Percentiles rank a stretch among this genome's conserved stretches.
These are phyloP conservation scores for Magnaporthiopsis poae DNA, from an alignment of 2,329 filamentous ascomycete genomes.

Conservation along the genomic window DNA sequence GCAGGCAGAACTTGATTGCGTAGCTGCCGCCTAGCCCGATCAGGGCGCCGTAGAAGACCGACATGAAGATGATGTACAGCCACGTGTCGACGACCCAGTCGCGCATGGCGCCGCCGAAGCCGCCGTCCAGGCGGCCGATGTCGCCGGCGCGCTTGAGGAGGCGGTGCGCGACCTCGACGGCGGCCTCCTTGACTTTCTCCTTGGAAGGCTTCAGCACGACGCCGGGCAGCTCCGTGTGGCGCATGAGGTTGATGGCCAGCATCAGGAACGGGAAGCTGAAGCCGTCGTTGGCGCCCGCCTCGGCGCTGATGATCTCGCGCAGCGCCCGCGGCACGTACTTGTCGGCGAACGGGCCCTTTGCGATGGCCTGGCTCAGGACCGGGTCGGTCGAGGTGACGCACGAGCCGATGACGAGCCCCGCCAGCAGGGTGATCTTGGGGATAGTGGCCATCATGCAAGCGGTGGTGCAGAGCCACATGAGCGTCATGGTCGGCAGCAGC, in stretches of 20 bases:
- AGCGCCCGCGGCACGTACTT: slow-evolving; percentile 75
- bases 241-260: slow-evolving; percentile 71
- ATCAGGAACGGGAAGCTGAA: slow-evolving; percentile 83
- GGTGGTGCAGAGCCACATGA: slow-evolving; percentile 79
- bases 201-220: slow-evolving; percentile 41
- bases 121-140: slow-evolving; percentile 47
- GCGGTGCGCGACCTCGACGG: not conserved
- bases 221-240: slow-evolving; percentile 55
- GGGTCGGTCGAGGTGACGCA: slow-evolving; percentile 91
- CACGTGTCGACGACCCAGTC: slow-evolving; percentile 80
- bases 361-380: slow-evolving; percentile 76
- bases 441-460: slow-evolving; percentile 69
- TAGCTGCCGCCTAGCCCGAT: slow-evolving; percentile 76
- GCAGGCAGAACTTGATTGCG: slow-evolving; percentile 72
- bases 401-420: slow-evolving; percentile 69
- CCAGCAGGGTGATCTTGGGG: slow-evolving; percentile 62
- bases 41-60: slow-evolving; percentile 62
- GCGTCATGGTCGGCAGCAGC: slow-evolving; percentile 72
- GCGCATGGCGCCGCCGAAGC: slow-evolving; percentile 57
- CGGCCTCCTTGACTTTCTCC: not conserved
- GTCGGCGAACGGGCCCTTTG: slow-evolving; percentile 88
- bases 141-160: slow-evolving; percentile 20
- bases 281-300: slow-evolving; percentile 83
- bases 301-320: slow-evolving; percentile 69
- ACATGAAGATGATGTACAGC: slow-evolving; percentile 73